Percentiles rank a stretch among this genome's conserved stretches.
phyloP scores from a whole-genome alignment of 768 basidiomycete genomes.

The Tylopilus felleus region DNA sequence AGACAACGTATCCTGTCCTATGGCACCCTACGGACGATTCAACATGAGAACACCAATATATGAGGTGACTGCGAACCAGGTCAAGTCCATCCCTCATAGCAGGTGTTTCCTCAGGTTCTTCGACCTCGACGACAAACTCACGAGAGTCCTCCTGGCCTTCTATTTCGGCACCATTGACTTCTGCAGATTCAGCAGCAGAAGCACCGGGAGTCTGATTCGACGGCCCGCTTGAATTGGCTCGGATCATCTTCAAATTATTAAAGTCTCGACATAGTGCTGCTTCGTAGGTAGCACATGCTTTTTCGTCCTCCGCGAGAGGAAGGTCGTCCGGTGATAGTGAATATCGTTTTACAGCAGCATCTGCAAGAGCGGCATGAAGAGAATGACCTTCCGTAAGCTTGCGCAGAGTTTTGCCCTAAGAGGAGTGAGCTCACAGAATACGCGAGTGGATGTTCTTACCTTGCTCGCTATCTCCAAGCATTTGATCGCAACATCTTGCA shows the following conservation, averaged over 20 bases:
- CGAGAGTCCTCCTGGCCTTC: conserved; percentile 14
- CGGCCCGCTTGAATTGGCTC: conserved; percentile 18
- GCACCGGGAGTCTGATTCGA: conserved; percentile 5
- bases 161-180: conserved; percentile 7
- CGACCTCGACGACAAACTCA: conserved; percentile 15
- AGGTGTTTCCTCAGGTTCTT: conserved; percentile 17
- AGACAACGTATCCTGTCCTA: conserved; percentile 69
- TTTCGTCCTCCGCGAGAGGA: conserved; percentile 50
- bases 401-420: conserved; percentile 63
- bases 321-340: conserved; percentile 52
- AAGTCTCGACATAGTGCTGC: conserved; percentile 58
- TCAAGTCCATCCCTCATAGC: conserved; percentile 18
- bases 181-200: conserved; percentile 11
- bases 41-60: background rate
- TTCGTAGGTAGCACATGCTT: conserved; percentile 41
- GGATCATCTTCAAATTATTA: conserved; percentile 30
- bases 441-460: conserved; percentile 14
- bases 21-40: conserved; percentile 47
- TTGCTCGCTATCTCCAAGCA: conserved; percentile 63
- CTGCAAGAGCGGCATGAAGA: conserved; percentile 42
- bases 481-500: conserved; percentile 55
- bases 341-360: conserved; percentile 48
- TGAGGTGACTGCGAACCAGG: conserved; percentile 18
- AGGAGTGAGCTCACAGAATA: conserved; percentile 10
- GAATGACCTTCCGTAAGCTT: conserved; percentile 50